A percentile compares a stretch with the other conserved stretches of the same genome.
Conservation (phyloP, 345 rosid genomes). For the Euphorbia pulcherrima region DNA sequence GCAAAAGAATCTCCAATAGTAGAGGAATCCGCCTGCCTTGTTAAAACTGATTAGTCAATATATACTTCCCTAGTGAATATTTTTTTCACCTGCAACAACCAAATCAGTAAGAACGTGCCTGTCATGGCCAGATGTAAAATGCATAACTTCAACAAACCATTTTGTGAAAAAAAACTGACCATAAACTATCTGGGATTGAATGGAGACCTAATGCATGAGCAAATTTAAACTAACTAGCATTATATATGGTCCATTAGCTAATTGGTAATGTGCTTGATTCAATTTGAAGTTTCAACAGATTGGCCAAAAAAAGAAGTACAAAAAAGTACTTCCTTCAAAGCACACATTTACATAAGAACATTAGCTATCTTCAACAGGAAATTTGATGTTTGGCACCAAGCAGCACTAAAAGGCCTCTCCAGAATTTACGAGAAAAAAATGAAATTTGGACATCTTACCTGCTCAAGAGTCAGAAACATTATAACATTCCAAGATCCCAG, state of each 20-base stretch:
- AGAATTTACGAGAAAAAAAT: background rate
- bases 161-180: background rate
- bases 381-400: background rate
- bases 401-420: background rate
- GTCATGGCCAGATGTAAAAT: background rate
- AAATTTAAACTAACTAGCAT: background rate
- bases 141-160: background rate
- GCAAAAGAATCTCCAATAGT: background rate
- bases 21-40: constrained; percentile 2
- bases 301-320: constrained; percentile 2
- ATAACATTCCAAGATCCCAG: constrained; percentile 98
- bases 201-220: background rate
- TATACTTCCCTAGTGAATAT: constrained; percentile 56
- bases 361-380: background rate
- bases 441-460: constrained; percentile 49
- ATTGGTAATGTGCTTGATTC: background rate
- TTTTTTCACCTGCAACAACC: constrained; percentile 55
- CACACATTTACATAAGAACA: background rate
- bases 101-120: constrained; percentile 5
- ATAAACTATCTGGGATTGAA: background rate
- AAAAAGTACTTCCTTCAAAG: background rate
- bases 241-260: background rate
- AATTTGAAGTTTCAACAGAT: background rate
- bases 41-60: constrained; percentile 36
- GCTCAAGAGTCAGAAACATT: constrained; percentile 95